Evolutionary conservation across 495 filamentous ascomycete species (phyloP).

Genomic region (Aspergillus campestris): DNA sequence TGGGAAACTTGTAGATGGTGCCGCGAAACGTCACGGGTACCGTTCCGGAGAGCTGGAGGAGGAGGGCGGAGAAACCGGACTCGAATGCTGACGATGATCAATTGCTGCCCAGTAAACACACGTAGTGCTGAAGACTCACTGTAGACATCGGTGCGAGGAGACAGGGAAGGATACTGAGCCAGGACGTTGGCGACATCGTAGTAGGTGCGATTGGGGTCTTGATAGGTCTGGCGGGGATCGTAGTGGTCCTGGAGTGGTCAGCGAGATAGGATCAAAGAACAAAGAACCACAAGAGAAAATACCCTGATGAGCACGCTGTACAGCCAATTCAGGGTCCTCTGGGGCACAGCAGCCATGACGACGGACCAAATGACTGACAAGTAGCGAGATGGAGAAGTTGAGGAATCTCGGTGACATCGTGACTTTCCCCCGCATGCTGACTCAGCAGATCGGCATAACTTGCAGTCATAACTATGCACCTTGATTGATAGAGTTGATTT

Average conservation of each 20-base stretch:
- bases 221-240: slow-evolving; percentile 84
- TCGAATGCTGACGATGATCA: slow-evolving; percentile 60
- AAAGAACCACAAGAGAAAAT: slow-evolving; percentile 9
- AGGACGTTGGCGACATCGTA: slow-evolving; percentile 80
- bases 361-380: slow-evolving; percentile 6
- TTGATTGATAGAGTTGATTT: no score
- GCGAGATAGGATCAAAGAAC: not conserved
- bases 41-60: slow-evolving; percentile 79
- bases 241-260: slow-evolving; percentile 65
- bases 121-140: slow-evolving; percentile 61
- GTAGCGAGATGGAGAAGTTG: slow-evolving; percentile 7
- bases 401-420: not conserved
- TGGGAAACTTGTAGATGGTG: slow-evolving; percentile 80
- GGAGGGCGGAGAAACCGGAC: slow-evolving; percentile 76
- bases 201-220: slow-evolving; percentile 84
- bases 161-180: slow-evolving; percentile 72
- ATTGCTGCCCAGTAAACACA: not conserved
- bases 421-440: no score
- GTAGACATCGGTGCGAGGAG: slow-evolving; percentile 91
- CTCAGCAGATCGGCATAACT: no score
- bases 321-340: slow-evolving; percentile 88
- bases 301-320: slow-evolving; percentile 84
- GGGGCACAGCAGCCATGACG: slow-evolving; percentile 68
- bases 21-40: slow-evolving; percentile 84
- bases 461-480: no score